Evolutionary conservation across 176 grass and related monocot genomes (phyloP), one percentile per base, ranked within the genome.

Genomic region (Puya raimondii): DNA sequence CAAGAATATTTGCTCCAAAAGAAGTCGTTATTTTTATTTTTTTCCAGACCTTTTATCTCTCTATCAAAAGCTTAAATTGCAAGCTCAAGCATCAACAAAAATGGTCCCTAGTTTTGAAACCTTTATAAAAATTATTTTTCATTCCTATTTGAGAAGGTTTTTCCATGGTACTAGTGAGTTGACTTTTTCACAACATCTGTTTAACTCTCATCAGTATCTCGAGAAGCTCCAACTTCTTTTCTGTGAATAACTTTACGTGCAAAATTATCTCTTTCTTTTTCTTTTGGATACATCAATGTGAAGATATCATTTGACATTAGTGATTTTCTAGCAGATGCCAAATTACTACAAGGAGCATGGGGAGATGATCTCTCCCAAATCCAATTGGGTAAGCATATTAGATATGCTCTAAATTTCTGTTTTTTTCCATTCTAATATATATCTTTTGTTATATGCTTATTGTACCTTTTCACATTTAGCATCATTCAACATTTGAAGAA

Each of bases 401-500:
- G 56, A 5, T n/a, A 61, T 61, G 21, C 13, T 70, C 33, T 4
- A 61, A 9, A 18, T 61, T 61, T 61, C 56, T 18, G 4, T 61
- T n/a, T 61, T 61, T 56, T 1, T 63, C 59, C 9, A 52, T 57
- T 33, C 15, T 49, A 68, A 18, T 23, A 50, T 64, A 8, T 22
- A 14, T 67, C 72, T 49, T 49, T 65, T 48, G 29, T 68, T 69
- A 29, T 12, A 25, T 47, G 13, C 8, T 65, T 21, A 53, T 75
- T 76, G 3, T 9, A 49, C 27, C 1, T 70, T 56, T 71, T 70
- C 26, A 50, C 8, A 74, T 81, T 64, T 57, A 90, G 94, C 17
- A 83, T 85, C 48, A 64, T 72, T 51, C 78, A 20, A 50, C 68
- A 64, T 85, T 80, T 64, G 75, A 66, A 73, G 74, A 51, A 58